Evolutionary conservation across 2,329 filamentous ascomycete genomes (phyloP).

Genomic region (Calonectria naviculata): DNA sequence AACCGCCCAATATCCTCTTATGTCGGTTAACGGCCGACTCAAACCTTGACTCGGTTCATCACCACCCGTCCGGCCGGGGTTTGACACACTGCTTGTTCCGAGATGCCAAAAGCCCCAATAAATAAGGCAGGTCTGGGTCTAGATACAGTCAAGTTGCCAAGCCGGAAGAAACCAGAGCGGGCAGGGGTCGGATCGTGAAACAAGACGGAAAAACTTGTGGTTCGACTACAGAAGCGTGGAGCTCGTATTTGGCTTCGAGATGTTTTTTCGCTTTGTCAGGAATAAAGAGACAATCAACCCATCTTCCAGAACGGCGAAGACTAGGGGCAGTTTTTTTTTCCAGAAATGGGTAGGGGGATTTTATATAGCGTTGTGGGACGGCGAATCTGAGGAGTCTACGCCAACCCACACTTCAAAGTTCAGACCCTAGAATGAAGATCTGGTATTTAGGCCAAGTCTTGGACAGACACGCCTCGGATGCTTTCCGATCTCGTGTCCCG

Average conservation of each 20-base stretch:
- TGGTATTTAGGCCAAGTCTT: neutral
- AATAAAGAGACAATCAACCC: neutral
- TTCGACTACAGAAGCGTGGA: neutral
- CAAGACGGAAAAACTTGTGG: conserved; percentile 1
- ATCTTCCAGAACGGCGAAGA: too few species aligned
- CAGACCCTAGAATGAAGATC: neutral
- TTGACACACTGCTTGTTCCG: neutral
- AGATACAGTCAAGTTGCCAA: neutral
- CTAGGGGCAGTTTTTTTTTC: too few species aligned
- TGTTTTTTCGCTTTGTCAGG: neutral
- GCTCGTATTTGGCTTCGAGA: neutral
- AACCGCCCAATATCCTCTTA: neutral
- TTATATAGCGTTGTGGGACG: neutral
- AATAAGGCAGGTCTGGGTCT: neutral
- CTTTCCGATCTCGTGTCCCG: conserved; percentile 5
- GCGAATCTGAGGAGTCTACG: neutral
- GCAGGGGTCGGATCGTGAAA: neutral
- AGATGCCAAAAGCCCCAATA: neutral
- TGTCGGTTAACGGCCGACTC: neutral
- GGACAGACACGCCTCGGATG: neutral
- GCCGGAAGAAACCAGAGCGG: neutral
- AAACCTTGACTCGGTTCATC: conserved; percentile 8
- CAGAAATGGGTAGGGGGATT: neutral
- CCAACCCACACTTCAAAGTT: neutral
- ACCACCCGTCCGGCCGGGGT: neutral